Percentiles rank a stretch among this genome's conserved stretches.
phyloP scores from a whole-genome alignment of 2,329 filamentous ascomycete species.

The Fusarium dimerum region DNA sequence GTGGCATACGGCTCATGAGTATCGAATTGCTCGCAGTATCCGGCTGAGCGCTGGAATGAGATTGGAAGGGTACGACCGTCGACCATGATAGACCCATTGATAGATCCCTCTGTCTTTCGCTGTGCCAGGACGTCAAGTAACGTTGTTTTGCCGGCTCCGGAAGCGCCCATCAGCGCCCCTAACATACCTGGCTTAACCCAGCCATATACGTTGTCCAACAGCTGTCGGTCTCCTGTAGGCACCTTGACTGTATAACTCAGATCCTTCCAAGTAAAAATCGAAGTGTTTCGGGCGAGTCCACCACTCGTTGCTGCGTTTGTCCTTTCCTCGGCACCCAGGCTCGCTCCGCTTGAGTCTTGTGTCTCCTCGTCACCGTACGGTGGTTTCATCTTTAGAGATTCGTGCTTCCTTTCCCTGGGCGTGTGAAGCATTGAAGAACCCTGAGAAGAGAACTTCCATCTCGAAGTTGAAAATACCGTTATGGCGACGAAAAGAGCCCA shows the following conservation, averaged over 20 bases:
- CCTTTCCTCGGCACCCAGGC: no score
- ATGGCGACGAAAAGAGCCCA: conserved; percentile 69
- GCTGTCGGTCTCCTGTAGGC: conserved; percentile 52
- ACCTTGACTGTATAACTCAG: conserved; percentile 72
- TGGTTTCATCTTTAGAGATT: no score
- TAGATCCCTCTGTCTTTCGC: conserved; percentile 61
- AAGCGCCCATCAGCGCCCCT: conserved; percentile 78
- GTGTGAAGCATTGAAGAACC: no score
- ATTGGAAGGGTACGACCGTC: conserved; percentile 60
- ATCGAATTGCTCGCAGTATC: conserved; percentile 71
- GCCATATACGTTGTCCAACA: conserved; percentile 68
- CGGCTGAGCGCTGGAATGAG: conserved; percentile 66
- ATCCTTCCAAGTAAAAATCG: conserved; percentile 68
- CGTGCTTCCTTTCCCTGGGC: no score
- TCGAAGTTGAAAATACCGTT: no score
- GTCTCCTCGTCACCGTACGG: no score
- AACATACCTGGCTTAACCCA: conserved; percentile 80
- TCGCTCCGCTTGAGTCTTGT: no score
- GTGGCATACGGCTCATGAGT: conserved; percentile 66
- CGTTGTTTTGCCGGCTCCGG: conserved; percentile 81
- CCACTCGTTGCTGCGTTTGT: no score
- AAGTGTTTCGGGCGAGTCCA: no score
- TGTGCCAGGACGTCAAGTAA: conserved; percentile 66
- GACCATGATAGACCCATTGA: conserved; percentile 47
- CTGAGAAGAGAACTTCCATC: no score